Evolutionary conservation across 73 alveolate genomes (phyloP), one percentile per base, ranked within the genome.

Genomic region (Tetrahymena elliotti): DNA sequence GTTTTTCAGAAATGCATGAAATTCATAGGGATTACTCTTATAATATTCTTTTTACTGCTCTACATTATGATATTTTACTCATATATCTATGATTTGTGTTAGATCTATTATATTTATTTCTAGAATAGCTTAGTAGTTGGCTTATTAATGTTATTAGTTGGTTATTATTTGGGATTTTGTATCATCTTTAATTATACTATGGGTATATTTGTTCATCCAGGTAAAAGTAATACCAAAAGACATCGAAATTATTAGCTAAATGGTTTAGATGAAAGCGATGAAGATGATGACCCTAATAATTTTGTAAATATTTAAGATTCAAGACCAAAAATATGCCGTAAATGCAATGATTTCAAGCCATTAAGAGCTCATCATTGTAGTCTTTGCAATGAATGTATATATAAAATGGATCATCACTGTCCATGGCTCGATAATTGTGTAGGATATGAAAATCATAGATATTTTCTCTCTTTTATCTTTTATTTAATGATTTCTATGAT

Each of bases 321-420:
- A 22, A 68, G 36, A 24, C 38, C 88, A 18, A n/a, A 31, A 16
- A 68, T 68, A 27, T 94, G 96, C 39, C 93, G 93, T 35, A 94
- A 94, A 88, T 98, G 99, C 93, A 92, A 95, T 33, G 94, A 94
- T 84, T 84, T 94, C 10, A 98, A 98, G 95, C 99, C 98, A 24
- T 98, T 97, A 41, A 93, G 99, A 54, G 93, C 98, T 82, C 99
- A 98, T 93, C 99, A 98, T 92, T 98, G 99, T 94, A 94, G 96
- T 33, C 92, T 94, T 53, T 98, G 99, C 95, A 97, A 97, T 38
- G 94, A 94, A 82, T 98, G 99, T 92, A 33, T 52, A 16, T 52
- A 68, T 22, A 37, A 88, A 84, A 38, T 84, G 96, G 99, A 98
- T 93, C 99, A 98, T 93, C 99, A 98, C 92, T 98, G 99, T 93